A percentile compares a stretch with the other conserved stretches of the same genome.
These are phyloP conservation scores for Sporothrix euskadiensis DNA, from an alignment of 2,329 filamentous ascomycete genomes.

Conservation along the genomic window DNA sequence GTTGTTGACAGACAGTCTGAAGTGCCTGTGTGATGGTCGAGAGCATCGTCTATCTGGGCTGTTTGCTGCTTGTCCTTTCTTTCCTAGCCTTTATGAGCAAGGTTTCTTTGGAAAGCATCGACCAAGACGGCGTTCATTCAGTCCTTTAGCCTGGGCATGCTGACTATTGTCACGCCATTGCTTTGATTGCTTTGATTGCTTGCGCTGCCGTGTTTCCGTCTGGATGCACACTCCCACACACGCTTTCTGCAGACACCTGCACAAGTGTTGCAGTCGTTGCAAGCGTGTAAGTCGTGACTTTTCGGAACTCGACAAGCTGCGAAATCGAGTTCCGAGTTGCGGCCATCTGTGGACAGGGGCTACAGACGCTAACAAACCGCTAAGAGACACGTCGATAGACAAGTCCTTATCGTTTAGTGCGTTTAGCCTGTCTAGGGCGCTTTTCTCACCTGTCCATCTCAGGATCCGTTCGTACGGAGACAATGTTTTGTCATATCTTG, in stretches of 20 bases:
- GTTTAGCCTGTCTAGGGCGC: not conserved
- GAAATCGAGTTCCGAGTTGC: constrained; percentile 22
- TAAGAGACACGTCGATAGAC: not conserved
- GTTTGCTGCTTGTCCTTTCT: not conserved
- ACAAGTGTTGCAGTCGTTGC: not conserved
- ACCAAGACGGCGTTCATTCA: not conserved
- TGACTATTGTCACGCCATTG: not conserved
- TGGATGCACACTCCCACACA: not conserved
- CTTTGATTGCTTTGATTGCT: not conserved
- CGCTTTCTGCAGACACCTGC: not conserved
- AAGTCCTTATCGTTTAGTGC: constrained; percentile 9
- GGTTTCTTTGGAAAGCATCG: not conserved
- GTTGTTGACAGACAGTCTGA: not conserved
- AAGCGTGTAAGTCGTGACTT: not conserved
- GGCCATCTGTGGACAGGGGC: not conserved
- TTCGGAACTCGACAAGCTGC: not conserved
- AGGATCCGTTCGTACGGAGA: not conserved
- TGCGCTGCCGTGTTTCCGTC: not conserved
- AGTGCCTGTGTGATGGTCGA: not conserved
- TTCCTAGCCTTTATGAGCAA: constrained; percentile 13
- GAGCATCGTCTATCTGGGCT: not conserved
- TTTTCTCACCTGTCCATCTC: not conserved
- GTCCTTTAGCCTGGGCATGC: not conserved
- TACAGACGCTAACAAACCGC: not conserved
- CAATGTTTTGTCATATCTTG: constrained; percentile 8